phyloP scores from a whole-genome alignment of 2,329 filamentous ascomycete species.

The Trichoderma sp. region DNA sequence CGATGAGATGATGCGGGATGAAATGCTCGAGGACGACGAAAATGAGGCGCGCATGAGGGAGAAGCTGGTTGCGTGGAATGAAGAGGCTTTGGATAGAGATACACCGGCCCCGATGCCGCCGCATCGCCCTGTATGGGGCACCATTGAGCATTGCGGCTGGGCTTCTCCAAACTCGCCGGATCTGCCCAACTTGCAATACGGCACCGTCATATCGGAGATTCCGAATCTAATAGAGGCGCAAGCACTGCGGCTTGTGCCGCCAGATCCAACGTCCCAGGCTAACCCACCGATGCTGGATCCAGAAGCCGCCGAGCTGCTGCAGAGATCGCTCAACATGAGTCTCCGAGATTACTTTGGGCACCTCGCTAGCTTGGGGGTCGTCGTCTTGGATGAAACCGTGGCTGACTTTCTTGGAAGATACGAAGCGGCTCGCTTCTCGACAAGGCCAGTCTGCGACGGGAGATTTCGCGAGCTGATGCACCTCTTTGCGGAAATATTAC shows the following conservation, averaged over 20 bases:
- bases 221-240: conserved; percentile 91
- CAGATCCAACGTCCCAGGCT: conserved; percentile 44
- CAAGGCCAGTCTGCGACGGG: conserved; percentile 63
- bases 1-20: conserved; percentile 20
- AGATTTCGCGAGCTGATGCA: conserved; percentile 81
- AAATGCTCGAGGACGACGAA: conserved; percentile 24
- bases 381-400: conserved; percentile 48
- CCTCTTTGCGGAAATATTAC: conserved; percentile 77
- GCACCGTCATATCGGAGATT: conserved; percentile 77
- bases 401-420: conserved; percentile 73
- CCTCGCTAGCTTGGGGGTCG: conserved; percentile 66
- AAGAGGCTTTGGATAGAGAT: conserved; percentile 38
- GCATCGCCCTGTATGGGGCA: conserved; percentile 68
- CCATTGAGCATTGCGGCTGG: conserved; percentile 88
- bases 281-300: conserved; percentile 58
- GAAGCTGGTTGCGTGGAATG: neutral
- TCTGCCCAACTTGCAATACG: conserved; percentile 80
- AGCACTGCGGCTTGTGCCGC: conserved; percentile 80
- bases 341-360: conserved; percentile 77
- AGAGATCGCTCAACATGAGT: conserved; percentile 69
- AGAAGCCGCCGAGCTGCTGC: conserved; percentile 69
- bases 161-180: conserved; percentile 75
- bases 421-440: conserved; percentile 83
- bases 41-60: conserved; percentile 27
- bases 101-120: conserved; percentile 52